Evolutionary conservation across 768 basidiomycete genomes (phyloP).

Genomic region (Kwoniella pini): DNA sequence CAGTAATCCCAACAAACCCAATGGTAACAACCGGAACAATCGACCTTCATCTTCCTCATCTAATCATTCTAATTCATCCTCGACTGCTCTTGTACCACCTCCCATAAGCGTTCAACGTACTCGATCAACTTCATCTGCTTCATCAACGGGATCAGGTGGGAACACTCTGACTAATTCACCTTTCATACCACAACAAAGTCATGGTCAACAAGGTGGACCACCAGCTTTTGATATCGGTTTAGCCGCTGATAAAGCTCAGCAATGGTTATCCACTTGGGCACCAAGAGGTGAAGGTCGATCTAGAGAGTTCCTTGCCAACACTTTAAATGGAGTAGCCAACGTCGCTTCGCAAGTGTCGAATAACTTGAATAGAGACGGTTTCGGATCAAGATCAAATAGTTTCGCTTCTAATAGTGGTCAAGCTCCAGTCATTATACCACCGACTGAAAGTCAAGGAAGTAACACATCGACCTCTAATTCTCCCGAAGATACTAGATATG

Average conservation of each 20-base stretch:
- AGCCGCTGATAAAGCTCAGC: conserved; percentile 38
- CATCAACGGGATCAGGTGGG: conserved; percentile 6
- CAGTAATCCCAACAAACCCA: neutral
- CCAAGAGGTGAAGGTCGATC: conserved; percentile 45
- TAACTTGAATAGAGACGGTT: conserved; percentile 25
- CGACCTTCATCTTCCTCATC: conserved; percentile 23
- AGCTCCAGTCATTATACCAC: neutral
- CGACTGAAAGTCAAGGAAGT: neutral
- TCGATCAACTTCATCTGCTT: conserved; percentile 32
- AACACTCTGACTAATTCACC: neutral
- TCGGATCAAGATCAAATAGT: conserved; percentile 16
- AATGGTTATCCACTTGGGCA: conserved; percentile 47
- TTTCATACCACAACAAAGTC: neutral
- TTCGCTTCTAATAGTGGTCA: conserved; percentile 5
- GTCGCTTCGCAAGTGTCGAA: conserved; percentile 40
- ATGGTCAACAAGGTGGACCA: neutral
- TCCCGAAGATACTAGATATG: neutral
- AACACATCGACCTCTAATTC: conserved; percentile 3
- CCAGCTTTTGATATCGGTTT: conserved; percentile 21
- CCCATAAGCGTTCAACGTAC: conserved; percentile 26
- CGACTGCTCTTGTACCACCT: conserved; percentile 18
- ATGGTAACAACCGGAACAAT: neutral
- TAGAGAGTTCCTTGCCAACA: conserved; percentile 36
- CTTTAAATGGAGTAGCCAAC: conserved; percentile 41
- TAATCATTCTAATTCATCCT: conserved; percentile 1